A percentile compares a stretch with the other conserved stretches of the same genome.
phyloP scores from a whole-genome alignment of 805 yeast genomes.

The Saccharomyces mikatae region DNA sequence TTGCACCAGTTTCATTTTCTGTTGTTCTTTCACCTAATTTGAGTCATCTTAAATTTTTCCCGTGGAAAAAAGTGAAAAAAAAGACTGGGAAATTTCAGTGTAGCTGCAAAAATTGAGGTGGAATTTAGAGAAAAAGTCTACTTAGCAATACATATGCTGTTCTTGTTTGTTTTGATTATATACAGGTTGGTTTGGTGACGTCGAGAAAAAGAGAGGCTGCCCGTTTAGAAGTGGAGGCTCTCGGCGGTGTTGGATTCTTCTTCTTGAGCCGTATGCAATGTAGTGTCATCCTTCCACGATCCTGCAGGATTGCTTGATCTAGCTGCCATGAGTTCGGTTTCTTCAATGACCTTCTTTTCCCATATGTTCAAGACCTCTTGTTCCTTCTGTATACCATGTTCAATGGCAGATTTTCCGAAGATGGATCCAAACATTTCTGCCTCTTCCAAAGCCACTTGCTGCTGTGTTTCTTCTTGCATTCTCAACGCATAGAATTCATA shows the following conservation, averaged over 20 bases:
- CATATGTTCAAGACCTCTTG: constrained; percentile 63
- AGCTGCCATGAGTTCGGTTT: constrained; percentile 50
- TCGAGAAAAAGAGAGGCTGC: neutral
- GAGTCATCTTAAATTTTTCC: neutral
- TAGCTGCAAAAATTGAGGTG: neutral
- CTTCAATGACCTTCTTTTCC: constrained; percentile 60
- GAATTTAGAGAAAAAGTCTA: neutral
- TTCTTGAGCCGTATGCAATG: neutral
- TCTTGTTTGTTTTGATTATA: neutral
- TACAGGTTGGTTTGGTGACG: neutral
- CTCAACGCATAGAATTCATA: constrained; percentile 82
- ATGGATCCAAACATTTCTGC: constrained; percentile 78
- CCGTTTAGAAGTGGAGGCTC: neutral
- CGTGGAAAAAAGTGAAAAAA: neutral
- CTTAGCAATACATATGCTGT: neutral
- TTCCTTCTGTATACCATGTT: constrained; percentile 64
- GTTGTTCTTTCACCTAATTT: neutral
- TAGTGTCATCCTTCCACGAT: constrained; percentile 18
- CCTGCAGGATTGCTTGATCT: constrained; percentile 31
- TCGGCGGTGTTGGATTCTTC: neutral
- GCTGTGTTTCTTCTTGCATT: constrained; percentile 72
- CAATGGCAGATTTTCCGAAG: constrained; percentile 52
- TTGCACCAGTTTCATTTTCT: neutral
- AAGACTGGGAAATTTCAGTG: neutral
- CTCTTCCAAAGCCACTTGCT: constrained; percentile 71